Evolutionary conservation across 148 eudicot genomes (phyloP), one percentile per base, ranked within the genome.

Genomic region (Silene uniflora): DNA sequence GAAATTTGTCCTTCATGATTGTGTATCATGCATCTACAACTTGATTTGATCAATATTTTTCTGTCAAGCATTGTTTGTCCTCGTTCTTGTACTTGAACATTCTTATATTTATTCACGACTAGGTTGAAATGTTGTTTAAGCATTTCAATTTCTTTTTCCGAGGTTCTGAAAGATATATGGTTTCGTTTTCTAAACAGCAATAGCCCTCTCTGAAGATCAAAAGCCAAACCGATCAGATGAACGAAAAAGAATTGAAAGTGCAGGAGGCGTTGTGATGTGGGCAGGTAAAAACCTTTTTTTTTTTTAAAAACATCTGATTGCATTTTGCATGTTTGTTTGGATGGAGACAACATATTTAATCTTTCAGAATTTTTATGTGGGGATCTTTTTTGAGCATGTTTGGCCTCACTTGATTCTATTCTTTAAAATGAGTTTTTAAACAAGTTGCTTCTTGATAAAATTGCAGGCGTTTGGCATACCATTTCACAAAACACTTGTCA

Each of bases 261-360:
- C 99, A 62, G 99, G 99, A 71, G 97, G 99, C 18, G 88, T 92
- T 69, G 96, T 95, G 17, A 95, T 92, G 93, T 92, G 99, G 99
- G 97, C 99, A 78, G 99, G 99, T 95, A 71, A 85, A 82, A 61
- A 54, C 39, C 63, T 3, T 66, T 39, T 10, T 56, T 16, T 22
- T 62, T 7, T 58, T 63, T 24, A n/a, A 7, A 25, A 24, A 49
- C 56, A 10, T 72, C 22, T 59, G 49, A 67, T 16, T 71, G 59
- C 44, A 67, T 64, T 56, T 19, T 17, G 47, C 65, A 18, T 7
- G 27, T 77, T 63, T 61, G 25, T 59, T 7, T 4, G 47, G 67
- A 32, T 5, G 32, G 1, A 3, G 32, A 7, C 11, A 25, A 55
- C 47, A 73, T 73, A 12, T n/a, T 60, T 21, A 59, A 13, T 14